Evolutionary conservation across 768 basidiomycete genomes (phyloP), one percentile per base, ranked within the genome.

Genomic region (Hypholoma sublateritium): DNA sequence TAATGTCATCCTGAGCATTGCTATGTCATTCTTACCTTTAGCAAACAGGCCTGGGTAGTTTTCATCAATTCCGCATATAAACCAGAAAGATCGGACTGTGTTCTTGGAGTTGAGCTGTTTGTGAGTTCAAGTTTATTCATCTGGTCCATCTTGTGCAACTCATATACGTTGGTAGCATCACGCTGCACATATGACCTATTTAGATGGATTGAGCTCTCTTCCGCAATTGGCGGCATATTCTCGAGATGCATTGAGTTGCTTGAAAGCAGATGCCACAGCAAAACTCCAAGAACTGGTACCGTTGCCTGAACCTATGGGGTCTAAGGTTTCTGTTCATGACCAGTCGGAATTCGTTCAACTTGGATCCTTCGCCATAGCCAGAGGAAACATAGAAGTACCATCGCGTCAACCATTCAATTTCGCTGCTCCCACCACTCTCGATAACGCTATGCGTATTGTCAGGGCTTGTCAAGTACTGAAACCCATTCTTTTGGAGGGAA

Each of bases 401-500:
- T 55, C 66, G 4, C 65, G 69, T 1, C 73, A 80, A 42, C 59
- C 68, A 3, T 98, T 97, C 80, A 91, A 88, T 65, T 81, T 98
- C 42, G 78, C 86, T 50, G 94, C 94, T 0, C 94, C 96, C 0
- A 98, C 97, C 1, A 92, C 95, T 13, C 80, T 79, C 41, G 81
- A 87, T 58, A 99, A 99, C 69, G 88, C 90, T 17, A 83, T 91
- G 80, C 88, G 96, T 19, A 84, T 98, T 12, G 75, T 93, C 32
- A 83, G 97, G 54, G 97, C 95, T 3, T 91, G 89, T 58, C 97
- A 98, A 70, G 77, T 98, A 3, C 65, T 74, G 2, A 98, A 98
- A 69, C 94, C 97, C 0, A 92, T 99, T 57, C 80, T 99, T 12
- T 80, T 99, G 8, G 97, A 99, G 68, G 97, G 97, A 1, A 98